Evolutionary conservation across 2,329 filamentous ascomycete genomes (phyloP), one percentile per base, ranked within the genome.

Genomic region (Diaporthe eres): DNA sequence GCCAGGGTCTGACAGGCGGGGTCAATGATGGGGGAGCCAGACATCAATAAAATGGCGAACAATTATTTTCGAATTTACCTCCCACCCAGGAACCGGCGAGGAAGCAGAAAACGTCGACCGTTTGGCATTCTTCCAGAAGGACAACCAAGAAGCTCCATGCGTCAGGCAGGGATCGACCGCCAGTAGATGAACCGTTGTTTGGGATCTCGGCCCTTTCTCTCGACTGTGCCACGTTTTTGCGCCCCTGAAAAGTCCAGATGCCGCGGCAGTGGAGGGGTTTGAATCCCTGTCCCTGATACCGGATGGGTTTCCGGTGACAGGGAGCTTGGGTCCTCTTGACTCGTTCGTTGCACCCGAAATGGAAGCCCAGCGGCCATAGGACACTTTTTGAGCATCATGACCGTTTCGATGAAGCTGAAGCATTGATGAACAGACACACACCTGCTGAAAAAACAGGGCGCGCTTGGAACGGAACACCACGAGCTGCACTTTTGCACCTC

Each of bases 301-400:
- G 74, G 74, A 61, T 61, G 31, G 53, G 19, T 55, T 76, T 68
- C 74, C 74, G 74, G 71, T 61, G 71, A 74, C 71, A 76, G 61
- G 74, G 71, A 49, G 60, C 61, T 49, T 55, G 71, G 49, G 22
- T 42, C 44, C 31, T 47, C 74, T 57, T 76, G 74, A 76, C 74
- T 76, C 74, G 74, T 57, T 57, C 37, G 22, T 67, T 39, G 70
- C 67, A 39, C 68, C 74, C 25, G 68, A 65, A 67, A 13, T 51
- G 74, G 68, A 67, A 75, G 49, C 39, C 70, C 39, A 73, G 51
- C 57, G 58, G 68, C 55, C 53, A 37, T 34, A 70, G 31, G 25
- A 49, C 37, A 71, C 73, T 19, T 47, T 63, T 61, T 63, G 44
- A 53, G 65, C 63, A 57, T 49, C 42, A 61, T 51, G 42, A 17